Base-by-base conservation (phyloP, 495 filamentous ascomycete species). In the Xylaria scruposa region DNA sequence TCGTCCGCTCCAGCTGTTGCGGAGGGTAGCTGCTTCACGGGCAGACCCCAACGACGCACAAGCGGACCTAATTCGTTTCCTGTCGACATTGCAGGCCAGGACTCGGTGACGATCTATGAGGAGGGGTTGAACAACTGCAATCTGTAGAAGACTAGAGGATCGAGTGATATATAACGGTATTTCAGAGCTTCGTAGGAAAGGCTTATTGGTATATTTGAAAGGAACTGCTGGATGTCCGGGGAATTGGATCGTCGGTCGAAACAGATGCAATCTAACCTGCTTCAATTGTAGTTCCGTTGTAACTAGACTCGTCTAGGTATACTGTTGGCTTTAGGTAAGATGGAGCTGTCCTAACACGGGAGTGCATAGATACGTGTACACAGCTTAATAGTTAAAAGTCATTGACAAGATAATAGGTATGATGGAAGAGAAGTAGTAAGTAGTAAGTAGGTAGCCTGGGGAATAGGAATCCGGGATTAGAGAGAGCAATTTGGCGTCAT, bases 31-130 rank as follows among this genome's bases (percentile, higher is more conserved):
- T 85, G 79, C 24, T 74, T 66, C 2, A 80, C 74, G 10, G 72
- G 72, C 24, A 86, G 75, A 46, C 85, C 85, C 74, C 82, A 75
- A 38, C 83, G 80, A 40, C 81, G 82, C 69, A 84, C 70, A n/a
- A 82, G 74, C n/a, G 81, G 80, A 5, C 81, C 78, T 4, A 78
- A 49, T 51, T 65, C 51, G 15, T 46, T 49, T 51, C 1, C 56
- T 13, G 58, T 24, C 21, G 68, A 51, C 58, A 69, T 69, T 17
- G 54, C 12, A 0, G n/a, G 24, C 31, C 26, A 38, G 26, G 36
- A 33, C 17, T 58, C 19, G 51, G 31, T 24, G 51, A 7, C 5
- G n/a, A 29, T 49, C 33, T 33, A 26, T 60, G 21, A 1, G 36
- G 29, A 21, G 54, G 17, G 4, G n/a, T n/a, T 7, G 26, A 24